Evolutionary conservation across 2,329 filamentous ascomycete genomes (phyloP), one percentile per base, ranked within the genome.

Genomic region (Dryadomyces quercus-mongolicae): DNA sequence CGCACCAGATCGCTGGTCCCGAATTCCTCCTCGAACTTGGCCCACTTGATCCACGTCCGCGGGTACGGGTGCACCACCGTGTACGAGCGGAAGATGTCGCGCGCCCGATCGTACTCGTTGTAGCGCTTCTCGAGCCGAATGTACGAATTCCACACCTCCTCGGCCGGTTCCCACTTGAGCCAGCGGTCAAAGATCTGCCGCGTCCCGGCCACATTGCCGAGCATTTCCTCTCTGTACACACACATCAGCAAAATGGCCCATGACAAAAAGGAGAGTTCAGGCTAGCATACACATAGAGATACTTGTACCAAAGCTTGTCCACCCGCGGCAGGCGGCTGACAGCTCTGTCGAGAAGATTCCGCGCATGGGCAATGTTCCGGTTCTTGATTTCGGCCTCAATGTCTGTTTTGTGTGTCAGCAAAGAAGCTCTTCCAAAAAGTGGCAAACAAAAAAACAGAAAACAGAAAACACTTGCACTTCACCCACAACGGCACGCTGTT

Each of bases 241-340:
- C 15, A n/a, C 94, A 42, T 54, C n/a, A 51, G 53, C 18, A 38
- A 68, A 95, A 95, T 3, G 49, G 44, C 31, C 16, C 3, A 9
- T 20, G 38, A 10, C 18, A 4, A 8, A 18, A 2, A 45, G 8
- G 5, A 10, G 3, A 48, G 25, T 4, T 8, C 13, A 40, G 31
- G 45, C 5, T 36, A 2, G 31, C 13, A 8, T 54, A 60, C 59
- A 61, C 60, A 51, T 61, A 61, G 25, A 95, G 89, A 74, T 96
- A 98, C 68, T 97, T 97, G 75, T 95, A 98, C 93, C 93, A 98
- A 38, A 98, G 74, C 75, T 97, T 97, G 67, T 97, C 90, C 44
- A 97, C 81, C 55, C 93, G 78, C 5, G 93, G 93, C 43, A 96
- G 74, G 54, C 94, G 88, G 1, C 90, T 90, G 53, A 97, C 88